A percentile compares a stretch with the other conserved stretches of the same genome.
phyloP scores from a whole-genome alignment of 2,329 filamentous ascomycete species.

The Venturiaceae sp. region DNA sequence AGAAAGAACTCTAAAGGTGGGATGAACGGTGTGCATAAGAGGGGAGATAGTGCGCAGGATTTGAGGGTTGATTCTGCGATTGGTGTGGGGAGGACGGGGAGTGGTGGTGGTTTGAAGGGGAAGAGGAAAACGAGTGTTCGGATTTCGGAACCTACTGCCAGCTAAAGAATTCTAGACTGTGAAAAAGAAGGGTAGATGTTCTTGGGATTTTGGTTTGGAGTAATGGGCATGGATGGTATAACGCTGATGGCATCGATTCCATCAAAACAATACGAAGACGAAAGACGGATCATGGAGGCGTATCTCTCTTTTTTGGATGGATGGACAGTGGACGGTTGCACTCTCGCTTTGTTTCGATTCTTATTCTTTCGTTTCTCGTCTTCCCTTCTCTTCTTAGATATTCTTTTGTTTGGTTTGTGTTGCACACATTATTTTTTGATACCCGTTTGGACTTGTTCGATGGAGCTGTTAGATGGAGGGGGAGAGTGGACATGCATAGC shows the following conservation, averaged over 20 bases:
- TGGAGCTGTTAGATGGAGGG: no score
- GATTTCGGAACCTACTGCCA: conserved; percentile 1
- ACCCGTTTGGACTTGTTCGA: no score
- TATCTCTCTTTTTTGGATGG: no score
- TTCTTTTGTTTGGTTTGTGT: no score
- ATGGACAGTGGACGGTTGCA: no score
- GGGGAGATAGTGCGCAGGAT: background rate
- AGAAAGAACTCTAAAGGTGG: background rate
- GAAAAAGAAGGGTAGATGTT: background rate
- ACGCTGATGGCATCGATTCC: background rate
- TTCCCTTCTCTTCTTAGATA: no score
- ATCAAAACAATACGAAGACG: no score
- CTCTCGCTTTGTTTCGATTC: no score
- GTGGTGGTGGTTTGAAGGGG: background rate
- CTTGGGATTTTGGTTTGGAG: background rate
- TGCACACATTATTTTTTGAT: no score
- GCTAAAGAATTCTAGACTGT: background rate
- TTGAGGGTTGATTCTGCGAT: background rate
- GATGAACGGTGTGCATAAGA: background rate
- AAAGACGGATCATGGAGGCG: no score
- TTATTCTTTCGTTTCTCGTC: no score
- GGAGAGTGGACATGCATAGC: no score
- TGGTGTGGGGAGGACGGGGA: background rate
- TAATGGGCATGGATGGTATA: background rate
- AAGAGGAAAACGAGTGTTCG: conserved; percentile 5